Base-by-base conservation (phyloP, 1,284 basidiomycete species). In the Moniliella sp. region DNA sequence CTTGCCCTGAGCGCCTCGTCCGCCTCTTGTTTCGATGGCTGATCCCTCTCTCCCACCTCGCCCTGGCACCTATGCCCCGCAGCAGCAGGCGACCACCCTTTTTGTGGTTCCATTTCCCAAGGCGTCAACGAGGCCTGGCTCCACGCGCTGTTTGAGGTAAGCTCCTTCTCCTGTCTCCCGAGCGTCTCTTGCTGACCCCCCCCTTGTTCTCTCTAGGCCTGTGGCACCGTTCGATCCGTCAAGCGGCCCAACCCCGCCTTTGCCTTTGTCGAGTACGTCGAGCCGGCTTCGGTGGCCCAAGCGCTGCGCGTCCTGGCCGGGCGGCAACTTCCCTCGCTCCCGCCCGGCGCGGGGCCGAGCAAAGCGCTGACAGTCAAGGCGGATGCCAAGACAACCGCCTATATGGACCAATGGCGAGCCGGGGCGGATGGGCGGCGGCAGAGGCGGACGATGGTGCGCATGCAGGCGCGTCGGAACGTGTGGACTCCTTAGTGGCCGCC, bases 51-150 rank as follows among this genome's bases (percentile, higher is more conserved):
- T n/a, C n/a, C n/a, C n/a, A n/a, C n/a, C n/a, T n/a, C n/a, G n/a
- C n/a, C n/a, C n/a, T n/a, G n/a, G n/a, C n/a, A n/a, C n/a, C n/a
- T n/a, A n/a, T n/a, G n/a, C n/a, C n/a, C n/a, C n/a, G n/a, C n/a
- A n/a, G n/a, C n/a, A 65, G 43, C 62, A 18, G n/a, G 48, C 66
- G 1, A 76, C 74, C 0, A 64, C 60, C 15, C 67, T 88, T 9
- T 94, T 91, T 50, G 75, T 93, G 84, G 84, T n/a, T 79, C 79
- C 42, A 94, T 93, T 60, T 80, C 83, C 1, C 78, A 80, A 15
- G 86, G 84, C 3, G 80, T 91, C 40, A 75, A 74, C 0, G 82
- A 93, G 56, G 46, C 78, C 37, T 57, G 54, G 56, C 62, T 93
- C 30, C 77, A 76, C 44, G 68, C 72, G 36, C 66, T 93, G 25